A percentile compares a stretch with the other conserved stretches of the same genome.
These are phyloP conservation scores for Vaccinium corymbosum DNA, from an alignment of 148 eudicot species.

Conservation along the genomic window DNA sequence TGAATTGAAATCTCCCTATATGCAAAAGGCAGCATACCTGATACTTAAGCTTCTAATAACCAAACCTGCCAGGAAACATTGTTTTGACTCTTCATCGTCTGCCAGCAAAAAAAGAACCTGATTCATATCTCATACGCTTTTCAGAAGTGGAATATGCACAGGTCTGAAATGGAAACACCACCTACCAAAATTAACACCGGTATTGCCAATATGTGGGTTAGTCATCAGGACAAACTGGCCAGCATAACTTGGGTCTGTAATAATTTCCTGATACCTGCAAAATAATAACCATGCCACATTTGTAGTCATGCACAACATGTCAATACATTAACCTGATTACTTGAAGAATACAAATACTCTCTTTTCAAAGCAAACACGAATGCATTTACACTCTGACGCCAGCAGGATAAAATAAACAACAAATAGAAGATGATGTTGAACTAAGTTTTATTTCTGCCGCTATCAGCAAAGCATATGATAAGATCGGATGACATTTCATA, in stretches of 20 bases:
- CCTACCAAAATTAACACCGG: conserved; percentile 93
- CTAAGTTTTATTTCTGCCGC: not conserved
- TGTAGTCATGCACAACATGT: not conserved
- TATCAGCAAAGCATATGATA: not conserved
- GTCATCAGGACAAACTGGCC: conserved; percentile 99
- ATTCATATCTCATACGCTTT: conserved; percentile 12
- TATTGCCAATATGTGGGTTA: conserved; percentile 93
- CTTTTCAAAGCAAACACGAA: not conserved
- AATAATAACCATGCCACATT: not conserved
- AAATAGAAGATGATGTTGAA: not conserved
- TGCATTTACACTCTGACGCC: not conserved
- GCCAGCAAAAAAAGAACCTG: conserved; percentile 18
- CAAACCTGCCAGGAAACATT: conserved; percentile 87
- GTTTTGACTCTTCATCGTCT: conserved; percentile 91
- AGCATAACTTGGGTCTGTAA: conserved; percentile 98
- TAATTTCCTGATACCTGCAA: conserved; percentile 89
- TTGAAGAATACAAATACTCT: not conserved
- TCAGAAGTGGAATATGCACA: conserved; percentile 2
- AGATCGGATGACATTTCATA: not conserved
- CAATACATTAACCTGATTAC: not conserved
- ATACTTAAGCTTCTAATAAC: conserved; percentile 89
- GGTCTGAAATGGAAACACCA: conserved; percentile 12
- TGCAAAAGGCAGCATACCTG: conserved; percentile 40
- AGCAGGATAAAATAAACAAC: not conserved
- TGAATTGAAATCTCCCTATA: not conserved